phyloP scores from a whole-genome alignment of 495 filamentous ascomycete genomes.

The Lentithecium fluviatile region DNA sequence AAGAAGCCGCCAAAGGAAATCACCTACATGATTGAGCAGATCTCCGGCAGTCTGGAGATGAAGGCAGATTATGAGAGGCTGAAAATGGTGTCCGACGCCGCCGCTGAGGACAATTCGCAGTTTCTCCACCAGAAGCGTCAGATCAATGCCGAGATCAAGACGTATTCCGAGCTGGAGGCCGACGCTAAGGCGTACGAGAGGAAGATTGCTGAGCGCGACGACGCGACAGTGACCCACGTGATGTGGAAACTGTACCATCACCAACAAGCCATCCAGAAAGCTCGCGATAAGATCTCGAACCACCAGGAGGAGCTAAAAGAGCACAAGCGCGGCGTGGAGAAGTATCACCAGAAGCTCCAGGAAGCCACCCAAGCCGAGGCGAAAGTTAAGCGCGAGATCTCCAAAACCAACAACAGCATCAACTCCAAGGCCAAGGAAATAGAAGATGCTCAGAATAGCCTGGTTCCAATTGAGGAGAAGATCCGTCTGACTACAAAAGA shows the following conservation, averaged over 20 bases:
- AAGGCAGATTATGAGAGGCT: slow-evolving; percentile 92
- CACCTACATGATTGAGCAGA: slow-evolving; percentile 95
- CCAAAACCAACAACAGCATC: slow-evolving; percentile 78
- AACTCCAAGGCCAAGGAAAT: slow-evolving; percentile 84
- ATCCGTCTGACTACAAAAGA: slow-evolving; percentile 75
- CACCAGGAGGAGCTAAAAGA: slow-evolving; percentile 97
- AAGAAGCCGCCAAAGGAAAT: slow-evolving; percentile 89
- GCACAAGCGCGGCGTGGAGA: slow-evolving; percentile 80
- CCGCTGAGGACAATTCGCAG: slow-evolving; percentile 80
- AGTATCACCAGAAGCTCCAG: slow-evolving; percentile 78
- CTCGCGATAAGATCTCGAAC: slow-evolving; percentile 83
- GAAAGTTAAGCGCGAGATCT: slow-evolving; percentile 72
- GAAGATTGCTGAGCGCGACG: slow-evolving; percentile 84
- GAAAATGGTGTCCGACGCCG: slow-evolving; percentile 79
- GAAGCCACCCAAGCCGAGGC: slow-evolving; percentile 84
- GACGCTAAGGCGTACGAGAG: slow-evolving; percentile 89
- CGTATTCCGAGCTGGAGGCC: slow-evolving; percentile 94
- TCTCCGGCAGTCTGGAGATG: slow-evolving; percentile 92
- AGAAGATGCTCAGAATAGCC: slow-evolving; percentile 76
- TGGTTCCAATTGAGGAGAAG: slow-evolving; percentile 91
- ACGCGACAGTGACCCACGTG: slow-evolving; percentile 90
- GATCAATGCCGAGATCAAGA: slow-evolving; percentile 97
- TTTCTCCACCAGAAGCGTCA: slow-evolving; percentile 84
- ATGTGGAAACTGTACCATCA: slow-evolving; percentile 97
- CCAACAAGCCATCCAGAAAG: slow-evolving; percentile 87